Evolutionary conservation across 208 protist species (phyloP), one percentile per base, ranked within the genome.

Genomic region (Jaenimonas drosophilae): DNA sequence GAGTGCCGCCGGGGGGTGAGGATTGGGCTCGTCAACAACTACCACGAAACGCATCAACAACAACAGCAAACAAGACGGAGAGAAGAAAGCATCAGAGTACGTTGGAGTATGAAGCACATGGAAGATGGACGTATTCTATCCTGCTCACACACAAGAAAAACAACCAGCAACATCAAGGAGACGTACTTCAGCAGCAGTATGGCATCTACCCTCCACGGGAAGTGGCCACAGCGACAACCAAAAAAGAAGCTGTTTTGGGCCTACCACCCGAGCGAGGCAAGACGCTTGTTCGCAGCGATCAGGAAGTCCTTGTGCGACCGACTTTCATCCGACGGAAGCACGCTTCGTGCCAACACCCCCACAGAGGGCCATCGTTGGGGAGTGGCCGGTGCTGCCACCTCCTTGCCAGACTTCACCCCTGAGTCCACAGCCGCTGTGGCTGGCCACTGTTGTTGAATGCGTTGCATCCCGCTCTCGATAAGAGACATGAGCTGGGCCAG

Each of bases 401-500:
- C 34, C 12, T 29, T 40, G 4, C 19, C 47, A 12, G 23, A 31
- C 36, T 42, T 34, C 19, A 14, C 31, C 31, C 14, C 31, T 34
- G 31, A 16, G 31, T 28, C n/a, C 24, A 17, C 0, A 6, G 23
- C 17, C 12, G 9, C 4, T 47, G 42, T 32, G 29, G 43, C 27
- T 30, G 33, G n/a, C 45, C 43, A 43, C 23, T 63, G 56, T 20
- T 46, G 42, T n/a, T 70, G 56, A 29, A 84, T 68, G 3, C 59
- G 56, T 31, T 48, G 47, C 55, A 89, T 66, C 2, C 80, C 72
- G 20, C 59, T 65, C 32, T 85, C 46, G 43, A 89, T 85, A 21
- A 83, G 59, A 14, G 68, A 27, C 36, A 73, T 55, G 6, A 88
- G 67, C 34, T 72, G 54, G 23, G 19, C n/a, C n/a, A n/a, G n/a